phyloP scores from a whole-genome alignment of 192 early-diverging fungal species.

The Pilaira anomala region DNA sequence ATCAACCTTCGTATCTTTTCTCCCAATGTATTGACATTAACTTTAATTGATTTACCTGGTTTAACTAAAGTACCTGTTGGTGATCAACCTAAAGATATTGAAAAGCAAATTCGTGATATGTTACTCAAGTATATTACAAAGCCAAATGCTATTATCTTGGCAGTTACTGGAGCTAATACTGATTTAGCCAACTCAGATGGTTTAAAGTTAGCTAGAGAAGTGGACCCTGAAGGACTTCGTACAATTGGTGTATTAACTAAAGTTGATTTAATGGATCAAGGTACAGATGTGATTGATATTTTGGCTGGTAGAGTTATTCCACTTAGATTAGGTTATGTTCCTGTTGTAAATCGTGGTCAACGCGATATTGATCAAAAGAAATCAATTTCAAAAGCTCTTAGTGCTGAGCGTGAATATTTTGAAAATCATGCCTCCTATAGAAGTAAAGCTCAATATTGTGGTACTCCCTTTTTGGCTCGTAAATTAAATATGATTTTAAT shows the following conservation, averaged over 20 bases:
- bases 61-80: slow-evolving; percentile 98
- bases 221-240: slow-evolving; percentile 94
- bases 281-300: slow-evolving; percentile 99
- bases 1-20: slow-evolving; percentile 98
- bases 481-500: slow-evolving; percentile 98
- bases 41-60: slow-evolving; percentile 98
- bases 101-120: slow-evolving; percentile 98
- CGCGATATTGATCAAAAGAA: slow-evolving; percentile 95
- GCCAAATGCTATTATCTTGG: slow-evolving; percentile 96
- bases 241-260: slow-evolving; percentile 99
- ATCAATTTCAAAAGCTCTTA: slow-evolving; percentile 84
- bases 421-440: slow-evolving; percentile 95
- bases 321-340: slow-evolving; percentile 94
- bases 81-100: slow-evolving; percentile 99
- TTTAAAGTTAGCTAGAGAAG: slow-evolving; percentile 94
- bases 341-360: slow-evolving; percentile 99
- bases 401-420: slow-evolving; percentile 90
- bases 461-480: slow-evolving; percentile 95
- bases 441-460: slow-evolving; percentile 98
- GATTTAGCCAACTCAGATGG: slow-evolving; percentile 99
- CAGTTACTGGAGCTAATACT: slow-evolving; percentile 96
- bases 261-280: slow-evolving; percentile 98
- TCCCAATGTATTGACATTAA: slow-evolving; percentile 98
- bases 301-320: slow-evolving; percentile 96
- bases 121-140: slow-evolving; percentile 96